These are phyloP conservation scores for Gynandropsis gynandra DNA, from an alignment of 345 rosid species.

Conservation along the genomic window DNA sequence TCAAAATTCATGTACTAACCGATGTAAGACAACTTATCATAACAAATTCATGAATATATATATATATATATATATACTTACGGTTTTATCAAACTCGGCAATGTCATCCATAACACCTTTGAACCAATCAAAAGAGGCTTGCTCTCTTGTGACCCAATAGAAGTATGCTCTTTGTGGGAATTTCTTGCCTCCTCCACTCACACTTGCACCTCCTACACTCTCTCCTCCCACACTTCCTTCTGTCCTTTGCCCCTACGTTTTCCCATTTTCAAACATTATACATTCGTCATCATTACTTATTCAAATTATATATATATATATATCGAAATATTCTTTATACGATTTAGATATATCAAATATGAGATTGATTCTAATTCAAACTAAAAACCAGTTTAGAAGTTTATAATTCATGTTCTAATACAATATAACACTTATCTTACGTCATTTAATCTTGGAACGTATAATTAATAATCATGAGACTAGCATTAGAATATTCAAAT, in stretches of 20 bases:
- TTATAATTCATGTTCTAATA: too few species aligned
- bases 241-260: conserved; percentile 24
- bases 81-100: conserved; percentile 42
- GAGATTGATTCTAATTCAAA: too few species aligned
- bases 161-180: conserved; percentile 88
- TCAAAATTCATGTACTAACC: too few species aligned
- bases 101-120: conserved; percentile 99
- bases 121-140: conserved; percentile 94
- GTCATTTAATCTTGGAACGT: too few species aligned
- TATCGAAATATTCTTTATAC: neutral
- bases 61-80: too few species aligned
- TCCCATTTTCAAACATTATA: neutral
- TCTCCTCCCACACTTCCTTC: conserved; percentile 28
- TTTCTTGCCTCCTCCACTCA: conserved; percentile 32
- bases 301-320: neutral
- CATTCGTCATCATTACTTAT: neutral
- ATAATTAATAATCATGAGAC: too few species aligned
- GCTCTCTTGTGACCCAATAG: conserved; percentile 97
- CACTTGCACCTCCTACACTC: conserved; percentile 30
- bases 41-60: too few species aligned
- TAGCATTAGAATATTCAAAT: too few species aligned
- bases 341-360: too few species aligned
- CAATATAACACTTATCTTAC: too few species aligned
- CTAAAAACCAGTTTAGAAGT: too few species aligned
- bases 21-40: too few species aligned